Base-by-base conservation (phyloP, 1,284 basidiomycete genomes). In the Ustilago lituana region DNA sequence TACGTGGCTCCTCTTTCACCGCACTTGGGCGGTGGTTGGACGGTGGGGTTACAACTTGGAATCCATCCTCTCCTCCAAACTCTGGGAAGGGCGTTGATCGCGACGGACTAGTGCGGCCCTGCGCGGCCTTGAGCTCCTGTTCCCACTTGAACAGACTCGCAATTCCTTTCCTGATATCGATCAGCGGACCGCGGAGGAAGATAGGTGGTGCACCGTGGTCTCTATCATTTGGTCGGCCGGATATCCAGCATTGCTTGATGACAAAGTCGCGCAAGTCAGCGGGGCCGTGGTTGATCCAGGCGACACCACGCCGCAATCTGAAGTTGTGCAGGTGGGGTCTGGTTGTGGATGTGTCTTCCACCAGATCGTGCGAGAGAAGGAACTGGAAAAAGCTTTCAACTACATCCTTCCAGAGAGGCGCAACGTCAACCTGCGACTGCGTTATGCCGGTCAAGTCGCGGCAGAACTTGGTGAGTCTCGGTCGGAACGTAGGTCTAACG, bases 371-470 rank as follows among this genome's bases (percentile, higher is more conserved):
- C 19, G 74, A 76, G 9, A 75, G 84, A 43, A 96, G 83, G 84
- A 95, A 97, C 22, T 83, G 81, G 32, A 50, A 47, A 74, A 95
- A 88, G 46, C 83, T 82, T 12, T 85, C 83, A 44, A 94, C 83
- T 43, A 93, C 88, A 48, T 87, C 85, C 14, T 88, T 85, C 80
- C 95, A 97, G 1, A 85, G 85, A 11, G 93, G 92, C 1, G 93
- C 89, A 7, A 79, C 56, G 79, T 96, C 88, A 44, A 97, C 90
- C 83, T 92, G 89, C 63, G 93, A 92, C 86, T 98, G 94, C 14
- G 89, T 90, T 56, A 98, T 94, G 14, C 94, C 93, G 5, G 95
- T 98, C 46, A 98, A 85, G 29, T 87, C 83, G 4, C 86, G 91
- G 82, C 94, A 98, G 81, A 96, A 98, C 17, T 87, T 83, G 15